Conservation (phyloP, 768 basidiomycete genomes). For the Trametes punicea region DNA sequence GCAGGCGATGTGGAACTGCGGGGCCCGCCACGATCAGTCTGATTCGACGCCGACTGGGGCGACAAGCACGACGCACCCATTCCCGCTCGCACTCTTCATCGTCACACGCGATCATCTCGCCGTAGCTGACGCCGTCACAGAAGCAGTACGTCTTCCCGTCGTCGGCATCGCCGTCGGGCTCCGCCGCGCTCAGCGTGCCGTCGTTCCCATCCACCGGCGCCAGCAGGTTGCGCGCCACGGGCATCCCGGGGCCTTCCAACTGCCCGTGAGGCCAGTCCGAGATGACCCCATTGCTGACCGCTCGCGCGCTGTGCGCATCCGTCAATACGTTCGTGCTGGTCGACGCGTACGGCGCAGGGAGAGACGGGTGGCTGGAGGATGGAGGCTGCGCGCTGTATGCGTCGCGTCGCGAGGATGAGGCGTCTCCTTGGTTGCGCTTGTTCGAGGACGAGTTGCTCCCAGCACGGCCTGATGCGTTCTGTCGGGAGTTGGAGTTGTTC, state of each 20-base stretch:
- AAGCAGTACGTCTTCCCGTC: conserved; percentile 74
- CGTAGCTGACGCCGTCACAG: conserved; percentile 82
- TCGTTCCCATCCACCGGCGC: conserved; percentile 35
- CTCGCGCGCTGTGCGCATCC: conserved; percentile 18
- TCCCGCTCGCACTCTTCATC: conserved; percentile 74
- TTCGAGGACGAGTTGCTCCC: conserved; percentile 20
- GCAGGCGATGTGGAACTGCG: conserved; percentile 78
- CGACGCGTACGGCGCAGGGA: conserved; percentile 42
- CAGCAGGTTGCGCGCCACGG: conserved; percentile 48
- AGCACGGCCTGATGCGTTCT: conserved; percentile 30
- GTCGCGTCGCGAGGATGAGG: conserved; percentile 34
- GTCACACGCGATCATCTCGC: conserved; percentile 96
- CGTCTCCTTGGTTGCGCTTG: conserved; percentile 22
- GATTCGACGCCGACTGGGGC: neutral
- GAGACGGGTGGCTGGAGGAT: conserved; percentile 52
- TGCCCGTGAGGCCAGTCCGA: conserved; percentile 43
- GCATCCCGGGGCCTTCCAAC: conserved; percentile 78
- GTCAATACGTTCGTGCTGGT: conserved; percentile 2
- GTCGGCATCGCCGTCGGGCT: conserved; percentile 56
- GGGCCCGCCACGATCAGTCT: conserved; percentile 4
- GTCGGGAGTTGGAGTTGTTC: conserved; percentile 30
- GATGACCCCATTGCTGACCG: conserved; percentile 37
- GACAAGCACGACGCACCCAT: conserved; percentile 67
- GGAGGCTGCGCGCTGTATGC: conserved; percentile 49
- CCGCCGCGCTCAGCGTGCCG: conserved; percentile 41